phyloP scores from a whole-genome alignment of 2,329 filamentous ascomycete genomes.

The Ascochyta pisi region DNA sequence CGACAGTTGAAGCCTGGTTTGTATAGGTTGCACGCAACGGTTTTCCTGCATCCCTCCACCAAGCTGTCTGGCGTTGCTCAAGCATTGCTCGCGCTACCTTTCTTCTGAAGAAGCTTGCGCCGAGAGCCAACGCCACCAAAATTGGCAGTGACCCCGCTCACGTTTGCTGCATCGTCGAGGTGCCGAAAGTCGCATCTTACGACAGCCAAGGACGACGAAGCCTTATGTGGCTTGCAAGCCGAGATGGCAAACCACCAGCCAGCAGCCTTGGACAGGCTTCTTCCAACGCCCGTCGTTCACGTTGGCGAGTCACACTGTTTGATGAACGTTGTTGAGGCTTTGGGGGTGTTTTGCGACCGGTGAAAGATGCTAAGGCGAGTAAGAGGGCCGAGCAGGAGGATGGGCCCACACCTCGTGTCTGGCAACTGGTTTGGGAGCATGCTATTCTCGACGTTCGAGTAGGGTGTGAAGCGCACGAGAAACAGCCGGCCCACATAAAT shows the following conservation, averaged over 20 bases:
- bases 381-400: conserved; percentile 5
- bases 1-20: neutral
- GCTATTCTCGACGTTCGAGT: conserved; percentile 2
- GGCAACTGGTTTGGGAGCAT: neutral
- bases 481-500: conserved; percentile 11
- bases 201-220: conserved; percentile 38
- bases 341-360: conserved; percentile 10
- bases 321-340: neutral
- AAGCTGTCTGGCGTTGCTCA: conserved; percentile 35
- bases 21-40: conserved; percentile 5
- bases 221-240: conserved; percentile 34
- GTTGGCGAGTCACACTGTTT: conserved; percentile 8
- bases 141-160: conserved; percentile 36
- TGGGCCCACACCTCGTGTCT: neutral
- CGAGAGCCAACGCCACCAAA: conserved; percentile 30
- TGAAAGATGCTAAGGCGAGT: neutral
- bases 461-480: conserved; percentile 4
- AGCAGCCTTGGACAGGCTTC: conserved; percentile 42
- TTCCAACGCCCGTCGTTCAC: conserved; percentile 34
- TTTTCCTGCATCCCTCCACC: conserved; percentile 1
- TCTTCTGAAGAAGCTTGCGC: conserved; percentile 33
- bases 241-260: conserved; percentile 35
- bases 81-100: conserved; percentile 27
- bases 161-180: conserved; percentile 27
- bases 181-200: conserved; percentile 29